Evolutionary conservation across 257 asterid species (phyloP).

Genomic region (Capsicum pubescens): DNA sequence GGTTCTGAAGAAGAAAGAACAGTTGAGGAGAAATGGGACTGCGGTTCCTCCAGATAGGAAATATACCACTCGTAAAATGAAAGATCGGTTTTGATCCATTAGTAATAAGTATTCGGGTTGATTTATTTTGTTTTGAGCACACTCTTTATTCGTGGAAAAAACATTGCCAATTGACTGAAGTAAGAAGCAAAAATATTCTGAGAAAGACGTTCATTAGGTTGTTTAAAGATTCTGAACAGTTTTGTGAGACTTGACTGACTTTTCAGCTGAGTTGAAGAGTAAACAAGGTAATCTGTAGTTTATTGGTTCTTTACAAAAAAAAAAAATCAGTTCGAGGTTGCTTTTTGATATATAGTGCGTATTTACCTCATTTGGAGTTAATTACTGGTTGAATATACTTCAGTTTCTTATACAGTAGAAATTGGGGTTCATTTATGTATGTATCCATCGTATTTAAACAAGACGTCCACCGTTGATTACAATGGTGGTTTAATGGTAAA

Average conservation of each 20-base stretch:
- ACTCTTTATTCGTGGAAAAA: not conserved
- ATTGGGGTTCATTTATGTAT: no score
- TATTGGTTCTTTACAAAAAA: not conserved
- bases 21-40: slow-evolving; percentile 75
- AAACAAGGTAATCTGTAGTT: not conserved
- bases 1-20: slow-evolving; percentile 78
- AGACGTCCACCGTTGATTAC: no score
- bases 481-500: no score
- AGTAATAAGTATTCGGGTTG: not conserved
- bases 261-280: not conserved
- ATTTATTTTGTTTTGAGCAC: not conserved
- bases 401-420: no score
- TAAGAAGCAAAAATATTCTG: no score
- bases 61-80: slow-evolving; percentile 83
- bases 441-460: no score
- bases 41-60: slow-evolving; percentile 72
- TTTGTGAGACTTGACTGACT: not conserved
- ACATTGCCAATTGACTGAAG: no score
- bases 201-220: no score
- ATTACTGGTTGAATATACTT: not conserved
- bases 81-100: slow-evolving; percentile 60
- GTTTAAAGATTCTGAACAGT: not conserved
- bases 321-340: not conserved
- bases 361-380: not conserved
- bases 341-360: not conserved